Evolutionary conservation across 495 filamentous ascomycete species (phyloP).

Genomic region (Aspergillus biplanus): DNA sequence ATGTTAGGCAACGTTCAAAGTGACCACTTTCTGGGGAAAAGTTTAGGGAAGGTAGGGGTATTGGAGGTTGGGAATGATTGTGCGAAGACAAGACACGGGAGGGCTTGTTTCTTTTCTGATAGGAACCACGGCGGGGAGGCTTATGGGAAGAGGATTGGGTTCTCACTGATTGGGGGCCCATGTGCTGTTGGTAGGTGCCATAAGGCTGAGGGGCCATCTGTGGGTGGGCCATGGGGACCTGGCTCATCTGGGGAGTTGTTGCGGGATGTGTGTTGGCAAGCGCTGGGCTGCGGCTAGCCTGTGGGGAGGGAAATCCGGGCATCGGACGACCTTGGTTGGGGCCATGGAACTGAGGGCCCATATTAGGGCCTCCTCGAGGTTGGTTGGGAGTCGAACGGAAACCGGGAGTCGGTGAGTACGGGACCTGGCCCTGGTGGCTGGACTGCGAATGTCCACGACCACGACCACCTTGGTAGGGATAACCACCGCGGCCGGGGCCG

Average conservation of each 20-base stretch:
- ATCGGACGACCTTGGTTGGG: slow-evolving; percentile 57
- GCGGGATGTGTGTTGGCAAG: slow-evolving; percentile 67
- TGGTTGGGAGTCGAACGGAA: slow-evolving; percentile 65
- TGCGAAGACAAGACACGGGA: slow-evolving; percentile 27
- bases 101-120: slow-evolving; percentile 21
- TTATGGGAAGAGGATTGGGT: slow-evolving; percentile 42
- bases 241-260: slow-evolving; percentile 66
- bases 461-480: slow-evolving; percentile 62
- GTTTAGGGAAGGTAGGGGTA: slow-evolving; percentile 51
- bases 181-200: slow-evolving; percentile 60
- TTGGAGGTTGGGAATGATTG: slow-evolving; percentile 22
- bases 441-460: slow-evolving; percentile 68
- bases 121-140: slow-evolving; percentile 29
- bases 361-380: slow-evolving; percentile 63
- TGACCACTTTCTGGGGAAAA: slow-evolving; percentile 69
- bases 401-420: slow-evolving; percentile 64
- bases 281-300: slow-evolving; percentile 72
- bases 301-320: slow-evolving; percentile 55
- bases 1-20: slow-evolving; percentile 77
- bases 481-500: slow-evolving; percentile 58
- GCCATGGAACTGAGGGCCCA: slow-evolving; percentile 67
- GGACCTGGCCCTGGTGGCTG: slow-evolving; percentile 63
- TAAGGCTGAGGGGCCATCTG: slow-evolving; percentile 61
- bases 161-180: slow-evolving; percentile 70
- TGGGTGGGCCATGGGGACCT: slow-evolving; percentile 58